Percentiles rank a stretch among this genome's conserved stretches.
Conservation (phyloP, 1,139 yeast species). For the Sugiyamaella pinicola region DNA sequence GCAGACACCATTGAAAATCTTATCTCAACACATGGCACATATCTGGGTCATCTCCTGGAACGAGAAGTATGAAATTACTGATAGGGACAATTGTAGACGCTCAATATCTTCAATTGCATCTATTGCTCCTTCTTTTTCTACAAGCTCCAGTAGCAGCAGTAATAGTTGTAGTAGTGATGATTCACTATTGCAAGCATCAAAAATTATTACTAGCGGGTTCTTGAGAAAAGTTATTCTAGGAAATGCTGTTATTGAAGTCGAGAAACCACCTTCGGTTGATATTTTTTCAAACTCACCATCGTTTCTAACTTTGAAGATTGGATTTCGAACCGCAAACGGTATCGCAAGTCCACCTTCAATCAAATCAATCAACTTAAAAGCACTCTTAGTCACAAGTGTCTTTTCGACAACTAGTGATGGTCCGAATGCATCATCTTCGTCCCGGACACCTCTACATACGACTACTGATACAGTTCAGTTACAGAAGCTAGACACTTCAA, state of each 20-base stretch:
- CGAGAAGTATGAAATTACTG: neutral
- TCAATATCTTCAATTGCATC: conserved; percentile 11
- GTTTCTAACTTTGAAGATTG: neutral
- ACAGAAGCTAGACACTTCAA: conserved; percentile 12
- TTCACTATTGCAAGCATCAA: conserved; percentile 2
- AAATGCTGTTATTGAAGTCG: conserved; percentile 8
- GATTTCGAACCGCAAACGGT: neutral
- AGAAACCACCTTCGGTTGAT: conserved; percentile 6
- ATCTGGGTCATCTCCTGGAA: conserved; percentile 13
- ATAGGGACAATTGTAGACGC: neutral
- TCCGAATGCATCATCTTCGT: neutral
- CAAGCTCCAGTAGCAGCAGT: neutral
- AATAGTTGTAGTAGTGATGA: conserved; percentile 1
- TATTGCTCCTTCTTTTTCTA: conserved; percentile 1
- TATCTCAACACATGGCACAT: conserved; percentile 10
- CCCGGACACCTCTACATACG: conserved; percentile 4
- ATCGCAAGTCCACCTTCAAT: conserved; percentile 11
- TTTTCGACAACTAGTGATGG: conserved; percentile 6
- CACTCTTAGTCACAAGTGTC: conserved; percentile 9
- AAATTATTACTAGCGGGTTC: conserved; percentile 8
- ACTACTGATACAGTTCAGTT: conserved; percentile 7
- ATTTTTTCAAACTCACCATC: conserved; percentile 9
- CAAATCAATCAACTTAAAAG: conserved; percentile 10
- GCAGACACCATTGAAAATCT: conserved; percentile 4
- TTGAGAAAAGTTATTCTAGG: conserved; percentile 1